Evolutionary conservation across 495 filamentous ascomycete genomes (phyloP).

Genomic region (Hypoxylon rickii): DNA sequence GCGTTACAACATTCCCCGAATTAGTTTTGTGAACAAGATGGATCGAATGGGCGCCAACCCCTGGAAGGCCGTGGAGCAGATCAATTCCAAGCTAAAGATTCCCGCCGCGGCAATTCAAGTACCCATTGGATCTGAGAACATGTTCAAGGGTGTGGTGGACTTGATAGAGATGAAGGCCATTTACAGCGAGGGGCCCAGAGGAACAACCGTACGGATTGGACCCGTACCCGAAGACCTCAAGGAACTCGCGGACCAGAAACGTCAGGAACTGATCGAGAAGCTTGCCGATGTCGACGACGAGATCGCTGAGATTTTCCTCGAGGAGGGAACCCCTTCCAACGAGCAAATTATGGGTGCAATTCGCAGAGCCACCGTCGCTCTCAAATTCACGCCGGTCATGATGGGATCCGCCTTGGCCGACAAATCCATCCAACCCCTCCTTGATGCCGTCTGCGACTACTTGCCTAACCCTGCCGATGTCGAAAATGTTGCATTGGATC

Average conservation of each 20-base stretch:
- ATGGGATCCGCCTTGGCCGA: slow-evolving; percentile 96
- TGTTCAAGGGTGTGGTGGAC: slow-evolving; percentile 93
- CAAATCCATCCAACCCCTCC: slow-evolving; percentile 94
- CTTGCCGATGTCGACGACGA: slow-evolving; percentile 98
- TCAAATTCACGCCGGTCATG: slow-evolving; percentile 94
- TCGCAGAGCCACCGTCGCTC: slow-evolving; percentile 79
- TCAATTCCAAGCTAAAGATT: slow-evolving; percentile 92
- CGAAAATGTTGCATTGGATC: slow-evolving; percentile 86
- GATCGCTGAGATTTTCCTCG: slow-evolving; percentile 94
- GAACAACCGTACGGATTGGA: slow-evolving; percentile 70
- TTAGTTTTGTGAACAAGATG: slow-evolving; percentile 99
- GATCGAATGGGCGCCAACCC: slow-evolving; percentile 98
- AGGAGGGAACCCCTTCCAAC: slow-evolving; percentile 74
- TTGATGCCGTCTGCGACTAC: slow-evolving; percentile 95
- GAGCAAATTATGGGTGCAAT: slow-evolving; percentile 90
- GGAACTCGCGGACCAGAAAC: slow-evolving; percentile 74
- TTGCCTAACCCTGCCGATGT: slow-evolving; percentile 93
- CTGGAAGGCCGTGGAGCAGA: slow-evolving; percentile 96
- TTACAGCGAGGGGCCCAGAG: slow-evolving; percentile 84
- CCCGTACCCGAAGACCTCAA: slow-evolving; percentile 79
- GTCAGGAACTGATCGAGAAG: slow-evolving; percentile 86
- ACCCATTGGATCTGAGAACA: slow-evolving; percentile 90
- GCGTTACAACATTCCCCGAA: slow-evolving; percentile 92
- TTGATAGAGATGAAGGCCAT: slow-evolving; percentile 89
- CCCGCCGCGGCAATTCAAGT: slow-evolving; percentile 93